Evolutionary conservation across 306 rosid species (phyloP), one percentile per base, ranked within the genome.

Genomic region (Nissolia schottii): DNA sequence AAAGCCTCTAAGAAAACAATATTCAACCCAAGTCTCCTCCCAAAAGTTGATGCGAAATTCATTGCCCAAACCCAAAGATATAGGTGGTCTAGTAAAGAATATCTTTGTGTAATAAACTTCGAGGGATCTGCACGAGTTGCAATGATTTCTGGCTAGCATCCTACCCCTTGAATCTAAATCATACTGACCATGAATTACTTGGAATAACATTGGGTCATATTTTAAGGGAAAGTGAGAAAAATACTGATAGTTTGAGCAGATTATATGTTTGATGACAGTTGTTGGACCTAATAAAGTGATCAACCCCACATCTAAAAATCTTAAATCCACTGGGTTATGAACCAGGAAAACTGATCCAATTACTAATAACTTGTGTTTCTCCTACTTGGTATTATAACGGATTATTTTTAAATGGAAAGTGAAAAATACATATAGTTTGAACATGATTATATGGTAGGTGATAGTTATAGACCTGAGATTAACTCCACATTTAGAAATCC

Each of bases 391-490:
- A 7, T 45, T 5, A n/a, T 45, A 23, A 15, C 16, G 25, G 58
- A 16, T 64, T 20, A 20, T 12, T 32, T 68, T 50, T 20, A 6
- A 50, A 50, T 34, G 62, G 32, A 70, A 55, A 24, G 27, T 12
- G 59, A 59, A 59, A 0, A 31, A 12, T 14, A 50, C 34, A 14
- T 23, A 9, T 50, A 8, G 11, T 34, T 50, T 37, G 23, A 53
- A 51, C 71, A 35, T 43, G 48, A 6, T 75, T 64, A 55, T n/a
- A 55, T 55, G 35, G 38, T 73, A 38, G 60, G 58, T 55, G 67
- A 75, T 14, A 53, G 58, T 37, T 25, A 54, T 27, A 31, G 31
- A 45, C 53, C 24, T 31, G 31, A 31, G 53, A 57, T 40, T 10
- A 57, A 46, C 54, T 32, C 54, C 54, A 18, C 24, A 46, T 76